These are phyloP conservation scores for Penicillium cinerascens DNA, from an alignment of 495 filamentous ascomycete genomes.

Conservation along the genomic window DNA sequence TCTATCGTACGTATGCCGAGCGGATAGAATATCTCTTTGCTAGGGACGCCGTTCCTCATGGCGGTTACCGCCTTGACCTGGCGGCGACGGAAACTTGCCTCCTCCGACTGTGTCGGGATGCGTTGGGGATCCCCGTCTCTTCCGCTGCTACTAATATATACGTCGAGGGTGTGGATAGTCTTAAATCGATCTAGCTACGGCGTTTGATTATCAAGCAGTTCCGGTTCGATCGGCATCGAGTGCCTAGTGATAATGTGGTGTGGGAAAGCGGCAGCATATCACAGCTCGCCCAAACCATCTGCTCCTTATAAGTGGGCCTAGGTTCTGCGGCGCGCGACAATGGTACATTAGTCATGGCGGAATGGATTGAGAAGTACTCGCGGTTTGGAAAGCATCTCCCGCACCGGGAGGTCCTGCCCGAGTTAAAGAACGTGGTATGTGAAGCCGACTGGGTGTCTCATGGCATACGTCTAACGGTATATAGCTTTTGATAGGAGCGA, in stretches of 20 bases:
- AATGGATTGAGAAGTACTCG: too few species aligned
- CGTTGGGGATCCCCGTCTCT: slow-evolving; percentile 38
- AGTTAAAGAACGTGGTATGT: slow-evolving; percentile 42
- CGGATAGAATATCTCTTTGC: slow-evolving; percentile 48
- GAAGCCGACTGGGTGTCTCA: not conserved
- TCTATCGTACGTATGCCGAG: slow-evolving; percentile 44
- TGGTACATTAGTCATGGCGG: too few species aligned
- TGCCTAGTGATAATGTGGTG: slow-evolving; percentile 41
- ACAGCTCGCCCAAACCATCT: slow-evolving; percentile 43
- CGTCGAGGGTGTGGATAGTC: slow-evolving; percentile 53
- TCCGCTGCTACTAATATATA: slow-evolving; percentile 49
- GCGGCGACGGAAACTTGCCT: slow-evolving; percentile 41
- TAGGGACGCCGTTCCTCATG: slow-evolving; percentile 25
- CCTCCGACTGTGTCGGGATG: slow-evolving; percentile 35
- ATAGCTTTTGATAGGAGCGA: slow-evolving; percentile 58
- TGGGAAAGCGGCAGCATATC: slow-evolving; percentile 49
- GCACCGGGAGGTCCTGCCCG: slow-evolving; percentile 10
- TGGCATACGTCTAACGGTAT: slow-evolving; percentile 1
- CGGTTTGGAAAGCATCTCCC: too few species aligned
- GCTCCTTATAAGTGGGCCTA: not conserved
- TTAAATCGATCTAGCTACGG: slow-evolving; percentile 57
- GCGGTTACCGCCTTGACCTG: slow-evolving; percentile 34
- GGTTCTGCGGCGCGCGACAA: too few species aligned
- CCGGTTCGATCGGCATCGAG: slow-evolving; percentile 27
- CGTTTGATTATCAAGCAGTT: slow-evolving; percentile 47